Evolutionary conservation across 768 basidiomycete species (phyloP).

Genomic region (Tremella mesenterica): DNA sequence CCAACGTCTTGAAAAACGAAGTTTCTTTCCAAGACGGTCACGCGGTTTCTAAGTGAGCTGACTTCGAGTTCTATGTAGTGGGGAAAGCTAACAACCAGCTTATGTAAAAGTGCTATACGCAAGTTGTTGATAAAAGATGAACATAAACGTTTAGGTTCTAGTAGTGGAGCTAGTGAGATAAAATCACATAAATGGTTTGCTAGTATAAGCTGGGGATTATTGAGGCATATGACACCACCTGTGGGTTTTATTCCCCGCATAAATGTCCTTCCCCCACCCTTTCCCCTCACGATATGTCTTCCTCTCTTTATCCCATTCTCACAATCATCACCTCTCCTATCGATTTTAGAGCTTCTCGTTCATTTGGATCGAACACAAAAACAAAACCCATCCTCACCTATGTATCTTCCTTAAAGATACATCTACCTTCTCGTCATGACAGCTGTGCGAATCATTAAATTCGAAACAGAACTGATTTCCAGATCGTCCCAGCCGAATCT

Average conservation of each 20-base stretch:
- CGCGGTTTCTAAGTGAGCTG: conserved; percentile 63
- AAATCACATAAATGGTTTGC: conserved; percentile 98
- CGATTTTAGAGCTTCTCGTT: no score
- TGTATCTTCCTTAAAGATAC: no score
- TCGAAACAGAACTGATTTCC: conserved; percentile 10
- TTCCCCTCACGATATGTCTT: not conserved
- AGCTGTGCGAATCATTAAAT: no score
- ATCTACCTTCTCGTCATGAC: no score
- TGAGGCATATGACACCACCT: conserved; percentile 86
- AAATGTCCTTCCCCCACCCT: not conserved
- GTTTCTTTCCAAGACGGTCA: conserved; percentile 80
- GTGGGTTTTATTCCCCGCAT: conserved; percentile 57
- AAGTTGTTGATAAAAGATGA: conserved; percentile 91
- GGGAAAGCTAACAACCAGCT: conserved; percentile 48
- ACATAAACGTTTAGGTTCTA: conserved; percentile 73
- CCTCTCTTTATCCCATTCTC: not conserved
- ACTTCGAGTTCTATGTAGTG: not conserved
- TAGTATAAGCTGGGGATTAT: conserved; percentile 91
- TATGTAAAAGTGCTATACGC: conserved; percentile 76
- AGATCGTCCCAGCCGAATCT: conserved; percentile 74
- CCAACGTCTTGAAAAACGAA: conserved; percentile 79
- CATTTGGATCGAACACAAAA: no score
- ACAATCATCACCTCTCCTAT: no score
- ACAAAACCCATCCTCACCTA: no score
- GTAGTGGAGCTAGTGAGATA: conserved; percentile 92